These are phyloP conservation scores for Tulasnella sp. DNA, from an alignment of 768 basidiomycete species.

Conservation along the genomic window DNA sequence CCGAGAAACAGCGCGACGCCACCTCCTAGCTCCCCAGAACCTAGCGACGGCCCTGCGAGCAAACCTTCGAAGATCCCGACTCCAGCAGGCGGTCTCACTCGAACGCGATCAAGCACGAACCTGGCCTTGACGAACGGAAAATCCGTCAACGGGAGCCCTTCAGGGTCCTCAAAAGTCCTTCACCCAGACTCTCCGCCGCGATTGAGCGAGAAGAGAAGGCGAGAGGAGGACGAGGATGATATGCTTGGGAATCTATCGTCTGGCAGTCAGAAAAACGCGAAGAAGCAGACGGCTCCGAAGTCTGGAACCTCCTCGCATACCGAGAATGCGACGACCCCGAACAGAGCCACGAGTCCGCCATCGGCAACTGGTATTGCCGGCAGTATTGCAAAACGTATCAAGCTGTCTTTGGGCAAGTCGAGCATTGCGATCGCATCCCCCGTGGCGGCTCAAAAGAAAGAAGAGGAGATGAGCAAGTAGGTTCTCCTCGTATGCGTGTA, in stretches of 20 bases:
- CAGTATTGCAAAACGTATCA: conserved; percentile 52
- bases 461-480: not conserved
- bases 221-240: conserved; percentile 57
- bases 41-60: conserved; percentile 26
- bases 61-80: conserved; percentile 42
- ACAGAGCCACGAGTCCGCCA: conserved; percentile 19
- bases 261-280: conserved; percentile 37
- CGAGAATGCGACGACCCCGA: not conserved
- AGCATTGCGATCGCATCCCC: not conserved
- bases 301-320: not conserved
- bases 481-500: not conserved
- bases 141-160: not conserved
- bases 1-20: conserved; percentile 4
- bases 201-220: conserved; percentile 56
- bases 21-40: conserved; percentile 8
- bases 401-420: conserved; percentile 30
- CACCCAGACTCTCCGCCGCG: conserved; percentile 37
- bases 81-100: not conserved
- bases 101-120: not conserved
- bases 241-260: conserved; percentile 46
- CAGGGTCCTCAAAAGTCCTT: conserved; percentile 18
- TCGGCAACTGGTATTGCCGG: conserved; percentile 39
- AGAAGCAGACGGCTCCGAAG: conserved; percentile 19
- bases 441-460: not conserved
- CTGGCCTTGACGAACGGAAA: conserved; percentile 4